A percentile compares a stretch with the other conserved stretches of the same genome.
phyloP scores from a whole-genome alignment of 805 yeast species.

The Jamesozyma jinghongensis region DNA sequence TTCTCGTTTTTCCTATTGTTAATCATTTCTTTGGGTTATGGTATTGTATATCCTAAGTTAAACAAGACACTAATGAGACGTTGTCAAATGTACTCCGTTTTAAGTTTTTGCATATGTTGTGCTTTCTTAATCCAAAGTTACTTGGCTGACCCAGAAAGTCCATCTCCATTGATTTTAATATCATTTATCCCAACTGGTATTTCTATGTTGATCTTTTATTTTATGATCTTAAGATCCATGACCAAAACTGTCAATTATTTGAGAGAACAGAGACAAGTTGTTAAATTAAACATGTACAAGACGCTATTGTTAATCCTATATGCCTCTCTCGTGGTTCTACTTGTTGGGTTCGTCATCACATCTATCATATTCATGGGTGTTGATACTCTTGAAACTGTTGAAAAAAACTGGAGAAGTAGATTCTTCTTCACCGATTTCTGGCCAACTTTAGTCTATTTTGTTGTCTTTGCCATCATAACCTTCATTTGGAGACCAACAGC shows the following conservation, averaged over 20 bases:
- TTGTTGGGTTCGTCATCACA: slow-evolving; percentile 62
- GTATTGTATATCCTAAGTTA: slow-evolving; percentile 82
- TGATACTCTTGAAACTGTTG: slow-evolving; percentile 67
- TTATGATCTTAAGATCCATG: slow-evolving; percentile 63
- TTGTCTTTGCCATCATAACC: slow-evolving; percentile 74
- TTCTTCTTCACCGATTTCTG: slow-evolving; percentile 88
- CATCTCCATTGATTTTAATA: slow-evolving; percentile 43
- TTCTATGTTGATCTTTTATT: slow-evolving; percentile 63
- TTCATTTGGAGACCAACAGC: slow-evolving; percentile 97
- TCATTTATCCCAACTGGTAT: slow-evolving; percentile 64
- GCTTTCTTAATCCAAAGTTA: slow-evolving; percentile 49
- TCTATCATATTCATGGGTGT: slow-evolving; percentile 64
- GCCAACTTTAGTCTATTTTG: slow-evolving; percentile 83
- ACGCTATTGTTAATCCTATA: slow-evolving; percentile 67
- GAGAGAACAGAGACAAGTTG: slow-evolving; percentile 80
- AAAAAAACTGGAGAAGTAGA: slow-evolving; percentile 84
- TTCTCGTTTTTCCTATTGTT: slow-evolving; percentile 81
- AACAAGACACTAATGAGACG: slow-evolving; percentile 66
- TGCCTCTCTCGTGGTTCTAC: slow-evolving; percentile 57
- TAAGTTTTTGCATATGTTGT: slow-evolving; percentile 47
- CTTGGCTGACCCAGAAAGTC: slow-evolving; percentile 41
- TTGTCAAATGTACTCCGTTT: slow-evolving; percentile 49
- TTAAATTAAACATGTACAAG: slow-evolving; percentile 81
- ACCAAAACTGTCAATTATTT: slow-evolving; percentile 64
- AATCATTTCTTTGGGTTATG: slow-evolving; percentile 86